A percentile compares a stretch with the other conserved stretches of the same genome.
These are phyloP conservation scores for Teunomyces gatunensis DNA, from an alignment of 805 yeast genomes.

Conservation along the genomic window DNA sequence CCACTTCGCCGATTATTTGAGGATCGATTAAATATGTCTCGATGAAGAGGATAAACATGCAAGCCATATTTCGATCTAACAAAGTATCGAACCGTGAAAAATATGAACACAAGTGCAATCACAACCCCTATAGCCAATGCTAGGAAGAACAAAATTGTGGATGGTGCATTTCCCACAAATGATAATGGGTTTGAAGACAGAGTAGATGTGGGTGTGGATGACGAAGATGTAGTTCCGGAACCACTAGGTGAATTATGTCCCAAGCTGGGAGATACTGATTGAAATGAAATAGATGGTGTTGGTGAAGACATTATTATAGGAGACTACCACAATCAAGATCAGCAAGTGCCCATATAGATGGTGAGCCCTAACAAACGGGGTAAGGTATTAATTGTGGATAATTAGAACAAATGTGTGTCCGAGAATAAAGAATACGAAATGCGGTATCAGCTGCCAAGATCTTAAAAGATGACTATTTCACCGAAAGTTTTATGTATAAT, in stretches of 20 bases:
- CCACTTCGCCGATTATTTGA: constrained; percentile 1
- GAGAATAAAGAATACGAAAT: neutral
- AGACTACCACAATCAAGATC: neutral
- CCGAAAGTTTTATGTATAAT: neutral
- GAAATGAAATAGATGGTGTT: neutral
- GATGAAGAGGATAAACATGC: constrained; percentile 36
- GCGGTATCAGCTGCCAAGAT: neutral
- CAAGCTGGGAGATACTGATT: neutral
- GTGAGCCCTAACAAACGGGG: no score
- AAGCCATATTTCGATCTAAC: constrained; percentile 57
- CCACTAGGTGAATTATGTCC: no score
- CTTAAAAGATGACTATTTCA: neutral
- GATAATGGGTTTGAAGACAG: constrained; percentile 9
- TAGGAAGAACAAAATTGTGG: constrained; percentile 61
- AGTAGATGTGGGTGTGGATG: neutral
- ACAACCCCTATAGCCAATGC: constrained; percentile 62
- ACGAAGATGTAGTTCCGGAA: neutral
- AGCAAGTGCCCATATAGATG: neutral
- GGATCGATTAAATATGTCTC: neutral
- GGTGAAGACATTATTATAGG: neutral
- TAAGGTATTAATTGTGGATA: no score
- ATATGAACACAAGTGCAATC: constrained; percentile 54
- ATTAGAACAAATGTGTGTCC: neutral
- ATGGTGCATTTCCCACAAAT: constrained; percentile 50
- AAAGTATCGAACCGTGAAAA: constrained; percentile 61